Evolutionary conservation across 2,329 filamentous ascomycete genomes (phyloP).

Genomic region (Ambrosiella beaveri): DNA sequence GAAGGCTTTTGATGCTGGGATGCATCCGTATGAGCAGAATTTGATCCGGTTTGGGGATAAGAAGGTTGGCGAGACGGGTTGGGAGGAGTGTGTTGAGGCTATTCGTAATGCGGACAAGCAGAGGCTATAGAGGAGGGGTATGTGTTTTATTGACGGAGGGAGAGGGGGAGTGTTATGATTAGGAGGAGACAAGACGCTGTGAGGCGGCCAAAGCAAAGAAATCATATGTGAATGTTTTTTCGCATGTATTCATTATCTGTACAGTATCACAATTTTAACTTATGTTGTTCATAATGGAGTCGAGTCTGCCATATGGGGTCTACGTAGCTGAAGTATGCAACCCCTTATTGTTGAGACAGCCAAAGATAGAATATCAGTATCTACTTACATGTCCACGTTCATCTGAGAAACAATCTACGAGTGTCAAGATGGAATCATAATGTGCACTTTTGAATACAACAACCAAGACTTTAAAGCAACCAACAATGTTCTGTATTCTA

Average conservation of each 20-base stretch:
- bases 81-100: conserved; percentile 33
- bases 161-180: not conserved
- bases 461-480: not conserved
- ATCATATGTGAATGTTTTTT: not conserved
- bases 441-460: not conserved
- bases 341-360: too few relatives aligned
- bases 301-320: not conserved
- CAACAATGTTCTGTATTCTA: conserved; percentile 1
- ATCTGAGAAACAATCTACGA: too few relatives aligned
- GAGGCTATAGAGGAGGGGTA: conserved; percentile 27
- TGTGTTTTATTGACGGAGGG: not conserved
- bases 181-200: not conserved
- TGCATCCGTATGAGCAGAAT: conserved; percentile 84
- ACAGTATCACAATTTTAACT: conserved; percentile 9
- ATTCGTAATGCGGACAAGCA: conserved; percentile 32
- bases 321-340: not conserved
- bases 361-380: too few relatives aligned
- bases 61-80: conserved; percentile 34
- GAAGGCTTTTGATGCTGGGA: conserved; percentile 88
- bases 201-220: not conserved
- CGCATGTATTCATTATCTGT: conserved; percentile 13
- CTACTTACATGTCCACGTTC: too few relatives aligned
- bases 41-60: conserved; percentile 54
- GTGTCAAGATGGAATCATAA: too few relatives aligned
- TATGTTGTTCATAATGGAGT: not conserved